Evolutionary conservation across 1,284 basidiomycete genomes (phyloP), one percentile per base, ranked within the genome.

Genomic region (Rhizoctonia solani): DNA sequence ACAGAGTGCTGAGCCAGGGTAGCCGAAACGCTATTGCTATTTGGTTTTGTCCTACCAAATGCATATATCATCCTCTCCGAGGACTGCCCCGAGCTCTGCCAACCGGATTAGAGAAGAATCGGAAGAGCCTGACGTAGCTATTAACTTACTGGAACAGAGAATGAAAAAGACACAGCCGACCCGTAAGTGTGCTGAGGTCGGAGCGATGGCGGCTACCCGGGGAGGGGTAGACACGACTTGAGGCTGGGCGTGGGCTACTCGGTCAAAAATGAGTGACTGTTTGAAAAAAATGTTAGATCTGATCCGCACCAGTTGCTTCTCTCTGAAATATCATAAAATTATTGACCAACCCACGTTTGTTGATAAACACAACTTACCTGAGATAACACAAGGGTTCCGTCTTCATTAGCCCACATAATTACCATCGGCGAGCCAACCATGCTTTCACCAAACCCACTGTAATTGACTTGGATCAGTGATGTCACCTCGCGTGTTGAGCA

Each of bases 351-450:
- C 11, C 3, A n/a, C 6, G n/a, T 27, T 13, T 37, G 21, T 34
- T 27, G 5, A 49, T 19, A 3, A 49, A 49, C 23, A 34, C 4
- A n/a, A 41, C 58, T 21, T 8, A 63, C 58, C 23, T 80, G 79
- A 29, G 76, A 77, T 67, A 80, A 72, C 27, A 77, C 78, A 25
- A 79, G 72, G 0, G 72, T 71, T 2, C 79, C 78, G 61, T 77
- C 74, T 4, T 71, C 69, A 68, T 78, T 79, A 19, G 79, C 77
- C 79, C 79, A 81, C 16, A 74, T 73, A 42, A 81, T 77, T 32
- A 79, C 72, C 74, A 79, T 75, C 0, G 76, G 75, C 2, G 74
- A 73, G 47, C 72, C 70, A 44, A 72, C 66, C 76, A 77, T 77
- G 19, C 66, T 59, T 0, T 63, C 59, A 0, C 76, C 76, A 58